Base-by-base conservation (phyloP, 129 eudicot genomes). In the Lactuca sativa region DNA sequence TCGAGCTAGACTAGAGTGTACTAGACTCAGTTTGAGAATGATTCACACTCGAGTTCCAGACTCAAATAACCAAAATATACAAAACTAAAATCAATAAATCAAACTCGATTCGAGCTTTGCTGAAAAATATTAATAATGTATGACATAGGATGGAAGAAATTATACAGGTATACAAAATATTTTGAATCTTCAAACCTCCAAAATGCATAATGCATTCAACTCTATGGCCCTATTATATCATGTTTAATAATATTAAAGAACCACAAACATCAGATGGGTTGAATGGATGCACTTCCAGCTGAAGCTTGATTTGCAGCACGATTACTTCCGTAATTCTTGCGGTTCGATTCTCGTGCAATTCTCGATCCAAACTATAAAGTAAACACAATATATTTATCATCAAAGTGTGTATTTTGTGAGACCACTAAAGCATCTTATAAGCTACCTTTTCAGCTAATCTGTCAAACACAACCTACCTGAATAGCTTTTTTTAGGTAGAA, bases 251-350 rank as follows among this genome's bases (percentile, higher is more conserved):
- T 11, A 56, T 34, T 21, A 36, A 58, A 47, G 2, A n/a, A n/a
- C n/a, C 37, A 41, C 37, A 0, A 60, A 53, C 21, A 4, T 76
- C 70, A 76, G 5, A 60, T 44, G 13, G 75, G 65, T 9, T 75
- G 54, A 56, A 92, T 81, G 14, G 51, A 76, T 65, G 73, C 95
- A 81, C 99, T 93, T 77, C 99, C 99, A 12, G 97, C 99, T n/a
- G 95, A 87, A 56, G 97, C 97, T 81, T 83, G 92, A 73, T 93
- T 93, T 68, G 99, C 99, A 25, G 99, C 97, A 65, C 99, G 88
- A 64, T 93, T 93, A 71, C 99, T 93, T 74, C 99, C 99, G 57
- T 90, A 93, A 56, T 83, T 87, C 80, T 83, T 87, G 59, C 87
- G 82, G 54, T 93, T 93, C 51, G 99, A 93, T 85, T 89, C 97